A percentile compares a stretch with the other conserved stretches of the same genome.
Conservation (phyloP, 2,329 filamentous ascomycete genomes). For the Phaeophleospora eucalypticola region DNA sequence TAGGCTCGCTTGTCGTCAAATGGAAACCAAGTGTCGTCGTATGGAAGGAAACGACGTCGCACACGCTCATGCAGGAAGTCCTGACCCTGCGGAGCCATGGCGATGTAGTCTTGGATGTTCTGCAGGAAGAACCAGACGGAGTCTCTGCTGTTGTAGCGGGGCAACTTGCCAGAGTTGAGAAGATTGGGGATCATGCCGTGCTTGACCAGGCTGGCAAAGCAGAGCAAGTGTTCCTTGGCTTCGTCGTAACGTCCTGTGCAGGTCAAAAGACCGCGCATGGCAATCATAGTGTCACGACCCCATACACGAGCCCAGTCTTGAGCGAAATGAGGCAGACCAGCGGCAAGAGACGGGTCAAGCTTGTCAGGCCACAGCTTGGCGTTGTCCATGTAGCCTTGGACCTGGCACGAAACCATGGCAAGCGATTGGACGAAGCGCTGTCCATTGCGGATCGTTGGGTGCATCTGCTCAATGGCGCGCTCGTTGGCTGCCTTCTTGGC, state of each 20-base stretch:
- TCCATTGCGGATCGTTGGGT: slow-evolving; percentile 68
- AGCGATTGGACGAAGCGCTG: slow-evolving; percentile 87
- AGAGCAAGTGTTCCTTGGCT: slow-evolving; percentile 88
- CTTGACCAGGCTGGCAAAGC: slow-evolving; percentile 93
- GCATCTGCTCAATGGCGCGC: slow-evolving; percentile 73
- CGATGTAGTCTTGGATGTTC: slow-evolving; percentile 87
- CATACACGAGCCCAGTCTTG: slow-evolving; percentile 94
- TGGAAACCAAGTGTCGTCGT: slow-evolving; percentile 92
- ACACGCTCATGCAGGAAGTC: slow-evolving; percentile 71
- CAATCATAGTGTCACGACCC: slow-evolving; percentile 97
- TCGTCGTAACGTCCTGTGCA: slow-evolving; percentile 84
- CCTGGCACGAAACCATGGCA: slow-evolving; percentile 86
- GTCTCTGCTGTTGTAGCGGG: slow-evolving; percentile 92
- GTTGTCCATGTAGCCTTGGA: slow-evolving; percentile 83
- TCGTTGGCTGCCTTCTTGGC: slow-evolving; percentile 82
- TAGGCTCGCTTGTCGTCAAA: slow-evolving; percentile 79
- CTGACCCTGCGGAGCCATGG: slow-evolving; percentile 72
- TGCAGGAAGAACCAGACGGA: slow-evolving; percentile 98
- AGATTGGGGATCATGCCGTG: slow-evolving; percentile 98
- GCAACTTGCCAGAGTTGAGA: slow-evolving; percentile 75
- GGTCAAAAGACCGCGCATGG: slow-evolving; percentile 83
- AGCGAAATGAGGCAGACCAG: slow-evolving; percentile 89
- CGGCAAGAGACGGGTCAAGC: slow-evolving; percentile 79
- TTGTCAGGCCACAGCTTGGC: slow-evolving; percentile 86
- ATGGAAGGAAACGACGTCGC: slow-evolving; percentile 82